A percentile compares a stretch with the other conserved stretches of the same genome.
Conservation (phyloP, 305 asterid genomes). For the Striga hermonthica region DNA sequence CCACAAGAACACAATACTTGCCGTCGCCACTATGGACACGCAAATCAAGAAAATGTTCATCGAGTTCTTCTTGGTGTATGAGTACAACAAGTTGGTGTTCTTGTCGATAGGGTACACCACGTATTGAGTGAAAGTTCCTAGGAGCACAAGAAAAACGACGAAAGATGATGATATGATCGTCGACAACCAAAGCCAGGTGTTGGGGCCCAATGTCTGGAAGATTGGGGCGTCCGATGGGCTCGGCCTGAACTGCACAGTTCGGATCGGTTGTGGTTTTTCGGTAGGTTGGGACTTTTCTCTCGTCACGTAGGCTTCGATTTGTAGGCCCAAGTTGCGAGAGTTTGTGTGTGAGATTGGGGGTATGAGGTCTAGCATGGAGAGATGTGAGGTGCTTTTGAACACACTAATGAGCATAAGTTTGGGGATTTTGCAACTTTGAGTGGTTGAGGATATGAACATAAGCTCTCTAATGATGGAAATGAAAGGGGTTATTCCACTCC, state of each 20-base stretch:
- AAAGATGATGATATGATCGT: slow-evolving; percentile 40
- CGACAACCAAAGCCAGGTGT: slow-evolving; percentile 40
- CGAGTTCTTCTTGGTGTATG: slow-evolving; percentile 34
- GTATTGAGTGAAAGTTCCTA: slow-evolving; percentile 37
- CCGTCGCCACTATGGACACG: slow-evolving; percentile 31
- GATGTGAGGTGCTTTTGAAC: slow-evolving; percentile 37
- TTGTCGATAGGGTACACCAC: slow-evolving; percentile 40
- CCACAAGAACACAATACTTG: slow-evolving; percentile 37
- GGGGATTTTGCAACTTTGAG: slow-evolving; percentile 35
- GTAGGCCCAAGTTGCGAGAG: slow-evolving; percentile 31
- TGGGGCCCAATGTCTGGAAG: slow-evolving; percentile 38
- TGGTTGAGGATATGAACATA: slow-evolving; percentile 30
- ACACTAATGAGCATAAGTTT: slow-evolving; percentile 31
- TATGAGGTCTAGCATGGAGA: slow-evolving; percentile 46
- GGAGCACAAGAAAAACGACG: slow-evolving; percentile 32
- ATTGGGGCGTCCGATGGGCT: slow-evolving; percentile 35
- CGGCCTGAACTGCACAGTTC: slow-evolving; percentile 38
- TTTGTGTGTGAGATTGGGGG: slow-evolving; percentile 36
- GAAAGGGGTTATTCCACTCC: slow-evolving; percentile 67
- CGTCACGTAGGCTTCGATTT: slow-evolving; percentile 50
- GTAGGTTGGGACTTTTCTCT: slow-evolving; percentile 31
- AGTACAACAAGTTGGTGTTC: slow-evolving; percentile 35
- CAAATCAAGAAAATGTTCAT: slow-evolving; percentile 36
- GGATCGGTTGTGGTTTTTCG: slow-evolving; percentile 23
- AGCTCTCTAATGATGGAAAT: slow-evolving; percentile 62